Conservation (phyloP, 495 filamentous ascomycete species). For the Amniculicola lignicola region DNA sequence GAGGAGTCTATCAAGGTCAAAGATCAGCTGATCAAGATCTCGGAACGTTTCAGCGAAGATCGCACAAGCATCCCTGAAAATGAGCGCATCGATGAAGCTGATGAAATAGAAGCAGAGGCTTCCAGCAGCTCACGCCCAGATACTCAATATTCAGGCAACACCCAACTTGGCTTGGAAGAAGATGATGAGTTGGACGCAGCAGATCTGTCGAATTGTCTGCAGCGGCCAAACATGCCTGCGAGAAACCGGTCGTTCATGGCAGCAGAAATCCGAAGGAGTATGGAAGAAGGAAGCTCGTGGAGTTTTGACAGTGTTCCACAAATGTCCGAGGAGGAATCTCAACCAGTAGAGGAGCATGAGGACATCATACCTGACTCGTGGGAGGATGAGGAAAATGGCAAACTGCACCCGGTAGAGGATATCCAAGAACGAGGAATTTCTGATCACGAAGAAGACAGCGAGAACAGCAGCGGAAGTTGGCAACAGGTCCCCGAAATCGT, state of each 20-base stretch:
- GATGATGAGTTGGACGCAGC: too few relatives aligned
- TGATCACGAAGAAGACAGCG: slow-evolving; percentile 29
- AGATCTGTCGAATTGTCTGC: too few relatives aligned
- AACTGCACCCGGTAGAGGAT: not conserved
- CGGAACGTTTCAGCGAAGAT: not conserved
- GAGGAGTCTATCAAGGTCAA: slow-evolving; percentile 19
- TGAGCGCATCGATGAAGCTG: slow-evolving; percentile 3
- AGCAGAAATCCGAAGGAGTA: slow-evolving; percentile 37
- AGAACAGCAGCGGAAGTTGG: slow-evolving; percentile 34
- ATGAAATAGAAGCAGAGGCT: not conserved
- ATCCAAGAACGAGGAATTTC: not conserved
- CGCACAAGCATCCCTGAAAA: not conserved
- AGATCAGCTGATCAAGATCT: slow-evolving; percentile 7
- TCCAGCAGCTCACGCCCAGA: not conserved
- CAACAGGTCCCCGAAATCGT: slow-evolving; percentile 25
- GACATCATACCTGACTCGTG: slow-evolving; percentile 6
- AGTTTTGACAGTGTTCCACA: slow-evolving; percentile 14
- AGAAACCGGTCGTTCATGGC: slow-evolving; percentile 37
- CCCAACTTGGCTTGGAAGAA: too few relatives aligned
- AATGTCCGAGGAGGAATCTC: not conserved
- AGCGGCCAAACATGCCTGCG: slow-evolving; percentile 39
- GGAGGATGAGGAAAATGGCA: slow-evolving; percentile 11
- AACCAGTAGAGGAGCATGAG: not conserved
- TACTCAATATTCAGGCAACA: too few relatives aligned
- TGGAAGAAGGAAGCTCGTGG: slow-evolving; percentile 37